These are phyloP conservation scores for Dovyalis caffra DNA, from an alignment of 345 rosid genomes.

Conservation along the genomic window DNA sequence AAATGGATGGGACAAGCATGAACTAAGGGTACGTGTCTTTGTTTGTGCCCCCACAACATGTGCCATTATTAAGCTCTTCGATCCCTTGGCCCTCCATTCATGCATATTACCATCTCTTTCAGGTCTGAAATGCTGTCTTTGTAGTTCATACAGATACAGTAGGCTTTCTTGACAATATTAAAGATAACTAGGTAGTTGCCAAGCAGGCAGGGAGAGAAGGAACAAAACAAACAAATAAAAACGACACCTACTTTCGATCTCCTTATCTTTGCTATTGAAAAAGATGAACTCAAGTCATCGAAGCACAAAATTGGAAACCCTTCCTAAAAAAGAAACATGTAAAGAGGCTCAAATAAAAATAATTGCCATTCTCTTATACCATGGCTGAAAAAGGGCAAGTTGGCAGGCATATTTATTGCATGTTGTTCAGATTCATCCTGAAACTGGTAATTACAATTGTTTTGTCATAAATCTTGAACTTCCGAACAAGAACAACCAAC, in stretches of 20 bases:
- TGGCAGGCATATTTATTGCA: not conserved
- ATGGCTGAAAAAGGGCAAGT: not conserved
- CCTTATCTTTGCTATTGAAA: not conserved
- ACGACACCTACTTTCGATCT: not conserved
- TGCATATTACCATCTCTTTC: not conserved
- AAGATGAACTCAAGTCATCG: too few species aligned
- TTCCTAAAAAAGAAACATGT: not conserved
- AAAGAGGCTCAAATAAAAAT: not conserved
- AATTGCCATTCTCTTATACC: not conserved
- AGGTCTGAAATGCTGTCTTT: not conserved
- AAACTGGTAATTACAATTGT: not conserved
- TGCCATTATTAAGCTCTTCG: not conserved
- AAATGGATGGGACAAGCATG: not conserved
- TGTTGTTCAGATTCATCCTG: not conserved
- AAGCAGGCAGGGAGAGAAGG: too few species aligned
- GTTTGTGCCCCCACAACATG: constrained; percentile 18
- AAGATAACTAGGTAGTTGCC: not conserved
- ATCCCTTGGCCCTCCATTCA: not conserved
- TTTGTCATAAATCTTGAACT: not conserved
- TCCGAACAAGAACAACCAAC: not conserved
- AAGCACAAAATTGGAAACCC: not conserved
- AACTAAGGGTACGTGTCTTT: constrained; percentile 1
- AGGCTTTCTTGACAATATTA: not conserved
- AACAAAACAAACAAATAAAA: not conserved
- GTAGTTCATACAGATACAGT: not conserved